These are phyloP conservation scores for Heliamphora pulchella DNA, from an alignment of 179 eudicot genomes.

Conservation along the genomic window DNA sequence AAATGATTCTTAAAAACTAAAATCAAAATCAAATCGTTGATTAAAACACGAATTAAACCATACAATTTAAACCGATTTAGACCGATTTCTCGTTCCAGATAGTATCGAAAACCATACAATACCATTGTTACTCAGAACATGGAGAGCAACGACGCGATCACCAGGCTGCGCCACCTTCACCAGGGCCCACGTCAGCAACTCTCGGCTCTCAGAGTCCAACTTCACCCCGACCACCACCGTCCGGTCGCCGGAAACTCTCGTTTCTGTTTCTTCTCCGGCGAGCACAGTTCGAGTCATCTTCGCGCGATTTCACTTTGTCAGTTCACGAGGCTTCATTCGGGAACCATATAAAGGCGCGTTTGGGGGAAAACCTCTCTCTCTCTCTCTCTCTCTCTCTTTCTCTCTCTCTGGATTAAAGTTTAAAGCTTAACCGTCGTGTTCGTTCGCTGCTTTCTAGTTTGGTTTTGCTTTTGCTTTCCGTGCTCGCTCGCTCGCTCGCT, in stretches of 20 bases:
- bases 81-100: too few species aligned
- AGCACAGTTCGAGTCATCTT: conserved; percentile 8
- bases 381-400: too few species aligned
- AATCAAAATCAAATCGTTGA: not conserved
- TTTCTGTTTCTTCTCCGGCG: not conserved
- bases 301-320: not conserved
- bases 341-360: not conserved
- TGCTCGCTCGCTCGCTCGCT: not conserved
- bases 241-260: conserved; percentile 17
- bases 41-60: not conserved
- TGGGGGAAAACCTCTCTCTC: not conserved
- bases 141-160: conserved; percentile 41
- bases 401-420: too few species aligned
- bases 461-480: not conserved
- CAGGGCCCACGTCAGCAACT: conserved; percentile 76
- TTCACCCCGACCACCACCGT: conserved; percentile 83
- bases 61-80: too few species aligned
- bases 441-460: not conserved
- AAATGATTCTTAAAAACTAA: too few species aligned
- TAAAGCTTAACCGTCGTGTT: conserved; percentile 12
- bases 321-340: not conserved
- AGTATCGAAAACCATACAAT: conserved; percentile 2
- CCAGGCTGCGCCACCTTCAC: conserved; percentile 69
- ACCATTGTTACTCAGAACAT: conserved; percentile 56
- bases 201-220: conserved; percentile 57